Conservation (phyloP, 352 stramenopile genomes). For the Thalassiosira livingstoniorum region DNA sequence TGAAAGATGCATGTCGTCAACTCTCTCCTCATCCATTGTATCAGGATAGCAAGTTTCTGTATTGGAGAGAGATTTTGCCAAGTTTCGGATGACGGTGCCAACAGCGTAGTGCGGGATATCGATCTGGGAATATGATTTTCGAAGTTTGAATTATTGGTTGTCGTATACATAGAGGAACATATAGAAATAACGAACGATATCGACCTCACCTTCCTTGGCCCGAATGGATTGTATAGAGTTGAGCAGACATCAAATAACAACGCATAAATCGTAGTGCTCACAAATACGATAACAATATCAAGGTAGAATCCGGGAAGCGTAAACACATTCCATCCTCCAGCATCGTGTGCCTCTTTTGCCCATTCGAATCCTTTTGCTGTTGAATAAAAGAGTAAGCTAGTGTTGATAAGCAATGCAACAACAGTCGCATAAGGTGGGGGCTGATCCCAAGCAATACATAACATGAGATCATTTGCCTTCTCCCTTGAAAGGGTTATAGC, state of each 20-base stretch:
- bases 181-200: neutral
- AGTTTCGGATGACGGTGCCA: neutral
- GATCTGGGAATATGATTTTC: neutral
- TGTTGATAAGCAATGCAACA: neutral
- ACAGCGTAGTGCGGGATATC: neutral
- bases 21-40: no score
- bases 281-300: neutral
- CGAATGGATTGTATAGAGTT: conserved; percentile 25
- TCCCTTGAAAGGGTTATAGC: conserved; percentile 18
- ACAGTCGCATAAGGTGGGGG: conserved; percentile 5
- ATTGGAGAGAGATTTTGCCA: neutral
- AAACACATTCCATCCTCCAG: neutral
- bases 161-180: neutral
- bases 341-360: neutral
- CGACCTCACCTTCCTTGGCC: neutral
- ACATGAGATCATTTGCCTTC: conserved; percentile 26
- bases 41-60: no score
- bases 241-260: conserved; percentile 9
- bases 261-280: conserved; percentile 3
- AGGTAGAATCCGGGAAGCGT: neutral
- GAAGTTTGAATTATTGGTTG: neutral
- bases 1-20: no score
- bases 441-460: conserved; percentile 10
- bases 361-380: neutral
- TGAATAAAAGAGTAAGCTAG: neutral